Conservation (phyloP, 148 eudicot species). For the Rhododendron vialii region DNA sequence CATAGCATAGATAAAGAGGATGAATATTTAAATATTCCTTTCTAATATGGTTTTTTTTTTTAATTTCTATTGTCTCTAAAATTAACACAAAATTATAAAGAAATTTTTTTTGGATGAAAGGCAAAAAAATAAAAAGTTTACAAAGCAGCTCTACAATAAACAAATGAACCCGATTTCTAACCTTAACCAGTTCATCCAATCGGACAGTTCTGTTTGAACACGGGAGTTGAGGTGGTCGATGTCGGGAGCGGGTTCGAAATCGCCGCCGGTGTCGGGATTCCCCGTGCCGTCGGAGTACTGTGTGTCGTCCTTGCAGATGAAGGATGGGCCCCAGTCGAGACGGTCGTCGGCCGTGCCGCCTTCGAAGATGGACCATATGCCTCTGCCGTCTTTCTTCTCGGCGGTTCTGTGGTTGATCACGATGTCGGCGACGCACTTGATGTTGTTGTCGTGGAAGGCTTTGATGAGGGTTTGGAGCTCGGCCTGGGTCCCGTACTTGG, state of each 20-base stretch:
- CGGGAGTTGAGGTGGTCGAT: slow-evolving; percentile 63
- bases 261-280: slow-evolving; percentile 49
- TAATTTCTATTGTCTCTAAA: too few relatives aligned
- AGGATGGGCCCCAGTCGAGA: slow-evolving; percentile 68
- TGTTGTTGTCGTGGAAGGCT: slow-evolving; percentile 46
- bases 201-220: slow-evolving; percentile 55
- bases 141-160: neutral
- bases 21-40: too few relatives aligned
- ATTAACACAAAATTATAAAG: too few relatives aligned
- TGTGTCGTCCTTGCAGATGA: slow-evolving; percentile 53
- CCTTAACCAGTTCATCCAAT: slow-evolving; percentile 84
- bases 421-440: slow-evolving; percentile 64
- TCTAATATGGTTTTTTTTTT: too few relatives aligned
- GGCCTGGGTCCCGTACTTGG: slow-evolving; percentile 42
- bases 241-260: slow-evolving; percentile 51
- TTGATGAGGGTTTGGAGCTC: slow-evolving; percentile 40
- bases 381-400: slow-evolving; percentile 46
- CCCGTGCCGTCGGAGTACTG: slow-evolving; percentile 59
- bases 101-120: too few relatives aligned
- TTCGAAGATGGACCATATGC: slow-evolving; percentile 64
- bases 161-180: slow-evolving; percentile 36
- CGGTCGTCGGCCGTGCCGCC: slow-evolving; percentile 68
- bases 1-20: too few relatives aligned
- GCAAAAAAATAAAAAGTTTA: too few relatives aligned
- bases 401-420: slow-evolving; percentile 62